These are phyloP conservation scores for Kodamaea alishanica DNA, from an alignment of 1,139 yeast genomes.

Conservation along the genomic window DNA sequence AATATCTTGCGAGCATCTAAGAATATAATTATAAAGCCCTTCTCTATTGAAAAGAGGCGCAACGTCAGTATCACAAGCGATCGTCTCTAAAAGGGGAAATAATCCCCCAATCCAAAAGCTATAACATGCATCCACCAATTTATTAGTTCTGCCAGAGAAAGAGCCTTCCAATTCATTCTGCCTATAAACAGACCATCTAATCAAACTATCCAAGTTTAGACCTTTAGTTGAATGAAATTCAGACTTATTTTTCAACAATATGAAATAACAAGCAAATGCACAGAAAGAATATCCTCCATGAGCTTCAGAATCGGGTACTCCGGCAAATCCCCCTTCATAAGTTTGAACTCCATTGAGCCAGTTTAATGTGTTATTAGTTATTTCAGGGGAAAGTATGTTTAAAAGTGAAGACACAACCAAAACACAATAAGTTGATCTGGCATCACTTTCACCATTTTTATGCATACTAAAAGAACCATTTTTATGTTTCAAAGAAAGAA, in stretches of 20 bases:
- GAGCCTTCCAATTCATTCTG: slow-evolving; percentile 81
- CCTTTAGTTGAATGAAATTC: slow-evolving; percentile 16
- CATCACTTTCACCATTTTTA: slow-evolving; percentile 76
- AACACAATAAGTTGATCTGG: slow-evolving; percentile 86
- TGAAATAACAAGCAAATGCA: slow-evolving; percentile 69
- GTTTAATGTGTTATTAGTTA: slow-evolving; percentile 48
- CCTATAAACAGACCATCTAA: slow-evolving; percentile 66
- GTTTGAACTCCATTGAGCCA: slow-evolving; percentile 80
- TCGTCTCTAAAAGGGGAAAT: slow-evolving; percentile 58
- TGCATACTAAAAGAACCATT: slow-evolving; percentile 81
- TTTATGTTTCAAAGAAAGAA: slow-evolving; percentile 55
- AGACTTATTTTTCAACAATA: slow-evolving; percentile 33
- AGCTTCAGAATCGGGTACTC: slow-evolving; percentile 79
- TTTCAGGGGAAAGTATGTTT: slow-evolving; percentile 57
- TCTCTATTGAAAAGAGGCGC: slow-evolving; percentile 39
- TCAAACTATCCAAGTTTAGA: slow-evolving; percentile 39
- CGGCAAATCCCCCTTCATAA: slow-evolving; percentile 94
- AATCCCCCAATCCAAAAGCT: slow-evolving; percentile 93
- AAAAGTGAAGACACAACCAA: slow-evolving; percentile 69
- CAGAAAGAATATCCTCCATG: slow-evolving; percentile 97
- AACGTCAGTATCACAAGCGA: slow-evolving; percentile 23
- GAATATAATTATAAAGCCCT: slow-evolving; percentile 60
- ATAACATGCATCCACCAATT: slow-evolving; percentile 94
- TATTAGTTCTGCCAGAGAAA: slow-evolving; percentile 83
- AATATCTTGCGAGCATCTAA: slow-evolving; percentile 68